Evolutionary conservation across 768 basidiomycete species (phyloP), one percentile per base, ranked within the genome.

Genomic region (Macrocybe gigantea): DNA sequence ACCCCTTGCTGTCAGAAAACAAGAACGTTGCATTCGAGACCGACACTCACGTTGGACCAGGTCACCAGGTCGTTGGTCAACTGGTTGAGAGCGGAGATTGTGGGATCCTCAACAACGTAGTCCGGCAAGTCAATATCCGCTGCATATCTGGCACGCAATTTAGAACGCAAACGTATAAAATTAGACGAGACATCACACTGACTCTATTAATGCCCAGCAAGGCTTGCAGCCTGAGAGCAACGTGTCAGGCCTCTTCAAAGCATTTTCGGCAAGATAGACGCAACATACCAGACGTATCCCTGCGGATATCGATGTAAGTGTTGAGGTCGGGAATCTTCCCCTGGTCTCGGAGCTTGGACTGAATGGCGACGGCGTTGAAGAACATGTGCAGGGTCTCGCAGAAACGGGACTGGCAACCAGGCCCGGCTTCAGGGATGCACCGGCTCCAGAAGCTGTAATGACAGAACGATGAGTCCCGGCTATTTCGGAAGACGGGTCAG

Each of bases 191-290:
- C 37, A 29, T 7, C 40, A 42, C 41, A 65, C 69, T 14, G 48
- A 88, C 73, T 89, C 85, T 45, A 89, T 83, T 30, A 88, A 70
- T 12, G 76, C 85, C 79, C 81, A 89, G 61, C 81, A 83, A 6
- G 83, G 78, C 60, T 86, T 87, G 63, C 85, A 88, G 1, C 74
- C 76, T 67, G 35, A 13, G 42, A 45, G 22, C 15, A 54, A 47
- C 45, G 49, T 38, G 36, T 32, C 39, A 30, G 12, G 7, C 29
- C 50, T 29, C 43, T 36, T 12, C 5, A 49, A 30, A 22, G 49
- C 44, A 36, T 8, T 37, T 11, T 1, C 5, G 5, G 30, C 4
- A 46, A 46, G 38, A 3, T 22, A 46, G 7, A 7, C 3, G 7
- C 34, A 54, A 60, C 59, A 56, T 53, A 64, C 85, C 87, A 53